phyloP scores from a whole-genome alignment of 192 early-diverging fungal genomes.

The Entomortierella lignicola region DNA sequence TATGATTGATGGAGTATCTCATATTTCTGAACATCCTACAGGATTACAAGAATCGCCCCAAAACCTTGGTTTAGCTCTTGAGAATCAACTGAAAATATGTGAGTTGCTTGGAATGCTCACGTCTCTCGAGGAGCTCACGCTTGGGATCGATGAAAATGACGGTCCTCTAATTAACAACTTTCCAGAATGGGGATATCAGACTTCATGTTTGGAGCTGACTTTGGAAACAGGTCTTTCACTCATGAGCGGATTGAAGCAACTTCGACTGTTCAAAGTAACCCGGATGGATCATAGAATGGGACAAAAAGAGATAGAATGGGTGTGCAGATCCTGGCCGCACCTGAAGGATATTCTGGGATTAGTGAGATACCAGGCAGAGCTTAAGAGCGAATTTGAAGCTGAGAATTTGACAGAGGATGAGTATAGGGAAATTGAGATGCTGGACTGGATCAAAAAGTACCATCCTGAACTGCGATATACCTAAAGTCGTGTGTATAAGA shows the following conservation, averaged over 20 bases:
- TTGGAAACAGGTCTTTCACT: constrained; percentile 1
- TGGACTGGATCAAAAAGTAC: not conserved
- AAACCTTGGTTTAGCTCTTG: not conserved
- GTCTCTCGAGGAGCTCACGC: not conserved
- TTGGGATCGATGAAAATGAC: not conserved
- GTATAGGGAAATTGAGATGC: not conserved
- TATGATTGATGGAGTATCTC: not conserved
- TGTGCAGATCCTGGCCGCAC: not conserved
- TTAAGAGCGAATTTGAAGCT: too few relatives aligned
- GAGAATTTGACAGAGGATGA: not conserved
- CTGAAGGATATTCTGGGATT: not conserved
- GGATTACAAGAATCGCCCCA: not conserved
- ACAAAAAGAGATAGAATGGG: not conserved
- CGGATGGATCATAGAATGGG: constrained; percentile 23
- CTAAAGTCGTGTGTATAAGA: too few relatives aligned
- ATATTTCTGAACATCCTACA: not conserved
- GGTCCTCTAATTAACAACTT: not conserved
- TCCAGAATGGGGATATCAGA: not conserved
- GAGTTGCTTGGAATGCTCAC: constrained; percentile 2
- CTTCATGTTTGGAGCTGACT: not conserved
- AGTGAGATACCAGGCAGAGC: not conserved
- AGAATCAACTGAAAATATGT: not conserved
- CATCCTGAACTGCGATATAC: not conserved
- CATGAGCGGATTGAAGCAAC: constrained; percentile 5
- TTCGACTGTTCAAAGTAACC: constrained; percentile 9